Evolutionary conservation across 371 early-diverging fungal genomes (phyloP).

Genomic region (Actinomucor elegans): DNA sequence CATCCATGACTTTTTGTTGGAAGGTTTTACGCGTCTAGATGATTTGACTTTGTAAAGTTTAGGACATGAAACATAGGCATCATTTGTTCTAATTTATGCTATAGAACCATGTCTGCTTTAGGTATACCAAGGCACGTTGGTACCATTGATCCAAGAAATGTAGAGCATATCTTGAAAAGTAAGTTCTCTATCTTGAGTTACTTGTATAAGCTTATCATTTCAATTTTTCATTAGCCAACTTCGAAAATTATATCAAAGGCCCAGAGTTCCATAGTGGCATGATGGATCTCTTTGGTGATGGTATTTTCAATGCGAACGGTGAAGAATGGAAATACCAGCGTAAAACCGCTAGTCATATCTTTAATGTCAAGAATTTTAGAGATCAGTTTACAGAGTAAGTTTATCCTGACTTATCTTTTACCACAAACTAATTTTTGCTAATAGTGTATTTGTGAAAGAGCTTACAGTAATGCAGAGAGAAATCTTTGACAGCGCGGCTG

Average conservation of each 20-base stretch:
- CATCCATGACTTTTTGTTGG: conserved; percentile 24
- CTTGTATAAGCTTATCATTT: neutral
- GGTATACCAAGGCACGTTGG: conserved; percentile 15
- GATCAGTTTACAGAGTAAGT: conserved; percentile 47
- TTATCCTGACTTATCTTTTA: neutral
- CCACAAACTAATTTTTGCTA: neutral
- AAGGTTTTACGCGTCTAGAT: conserved; percentile 16
- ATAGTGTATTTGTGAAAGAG: conserved; percentile 37
- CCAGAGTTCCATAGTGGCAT: conserved; percentile 23
- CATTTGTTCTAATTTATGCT: no score
- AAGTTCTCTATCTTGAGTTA: neutral
- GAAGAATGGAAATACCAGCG: conserved; percentile 42
- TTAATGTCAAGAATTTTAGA: conserved; percentile 53
- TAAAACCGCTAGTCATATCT: conserved; percentile 48
- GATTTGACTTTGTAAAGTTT: conserved; percentile 15
- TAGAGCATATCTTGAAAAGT: conserved; percentile 36
- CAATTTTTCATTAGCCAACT: conserved; percentile 14
- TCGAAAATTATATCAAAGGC: conserved; percentile 35
- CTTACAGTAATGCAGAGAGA: conserved; percentile 17
- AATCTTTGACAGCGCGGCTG: conserved; percentile 37
- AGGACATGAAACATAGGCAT: neutral
- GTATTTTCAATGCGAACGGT: conserved; percentile 44
- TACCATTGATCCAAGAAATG: conserved; percentile 30
- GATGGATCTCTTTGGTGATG: conserved; percentile 28
- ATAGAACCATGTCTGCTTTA: conserved; percentile 8